Evolutionary conservation across 2,329 filamentous ascomycete species (phyloP).

Genomic region (Paracamarosporium sp.): DNA sequence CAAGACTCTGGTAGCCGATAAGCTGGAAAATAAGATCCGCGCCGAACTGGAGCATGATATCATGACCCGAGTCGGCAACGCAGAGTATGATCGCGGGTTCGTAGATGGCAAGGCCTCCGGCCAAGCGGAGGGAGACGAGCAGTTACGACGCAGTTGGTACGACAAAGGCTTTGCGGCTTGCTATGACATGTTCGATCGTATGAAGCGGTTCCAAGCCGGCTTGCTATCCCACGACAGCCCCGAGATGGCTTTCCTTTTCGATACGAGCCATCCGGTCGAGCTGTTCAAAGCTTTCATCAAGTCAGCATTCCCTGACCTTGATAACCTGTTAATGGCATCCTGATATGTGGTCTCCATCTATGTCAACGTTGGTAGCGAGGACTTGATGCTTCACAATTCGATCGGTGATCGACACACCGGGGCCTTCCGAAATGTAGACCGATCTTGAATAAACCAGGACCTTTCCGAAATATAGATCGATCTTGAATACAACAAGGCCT

Average conservation of each 20-base stretch:
- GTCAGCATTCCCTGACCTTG: conserved; percentile 36
- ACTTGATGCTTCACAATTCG: conserved; percentile 29
- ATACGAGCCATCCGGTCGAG: conserved; percentile 23
- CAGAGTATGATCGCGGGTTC: conserved; percentile 20
- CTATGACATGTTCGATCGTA: conserved; percentile 8
- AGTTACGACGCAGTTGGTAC: conserved; percentile 12
- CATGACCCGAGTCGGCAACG: conserved; percentile 6
- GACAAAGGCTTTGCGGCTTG: conserved; percentile 28
- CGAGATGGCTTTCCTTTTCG: conserved; percentile 26
- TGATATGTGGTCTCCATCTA: conserved; percentile 43
- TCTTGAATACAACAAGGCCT: too few species aligned
- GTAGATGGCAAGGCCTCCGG: conserved; percentile 11
- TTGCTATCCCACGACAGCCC: conserved; percentile 18
- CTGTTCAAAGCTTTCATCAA: conserved; percentile 24
- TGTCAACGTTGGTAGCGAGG: conserved; percentile 31
- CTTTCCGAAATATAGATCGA: too few species aligned
- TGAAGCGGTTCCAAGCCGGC: conserved; percentile 24
- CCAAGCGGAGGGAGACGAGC: not conserved
- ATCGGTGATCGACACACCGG: conserved; percentile 36
- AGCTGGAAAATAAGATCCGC: conserved; percentile 13
- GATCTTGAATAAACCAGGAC: too few species aligned
- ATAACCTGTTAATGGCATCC: conserved; percentile 36
- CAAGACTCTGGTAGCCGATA: conserved; percentile 13
- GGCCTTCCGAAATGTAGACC: too few species aligned
- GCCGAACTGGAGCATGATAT: not conserved